Conservation (phyloP, 768 basidiomycete genomes). For the Tephrocybe rancida region DNA sequence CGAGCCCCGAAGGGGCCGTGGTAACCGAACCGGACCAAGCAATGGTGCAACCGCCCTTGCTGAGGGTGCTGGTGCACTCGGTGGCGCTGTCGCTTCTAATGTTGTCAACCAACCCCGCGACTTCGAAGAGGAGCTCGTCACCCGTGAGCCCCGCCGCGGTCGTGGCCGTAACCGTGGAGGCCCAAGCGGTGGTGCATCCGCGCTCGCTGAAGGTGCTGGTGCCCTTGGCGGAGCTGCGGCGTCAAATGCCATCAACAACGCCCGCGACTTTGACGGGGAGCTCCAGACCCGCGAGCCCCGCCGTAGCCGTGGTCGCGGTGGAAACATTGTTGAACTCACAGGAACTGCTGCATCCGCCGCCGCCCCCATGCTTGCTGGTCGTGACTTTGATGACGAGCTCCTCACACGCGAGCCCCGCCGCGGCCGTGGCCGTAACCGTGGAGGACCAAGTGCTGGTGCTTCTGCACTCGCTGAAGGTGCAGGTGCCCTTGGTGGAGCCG, state of each 20-base stretch:
- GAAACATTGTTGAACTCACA: background rate
- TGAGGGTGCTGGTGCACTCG: conserved; percentile 1
- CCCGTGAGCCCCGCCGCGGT: conserved; percentile 3
- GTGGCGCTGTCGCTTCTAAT: background rate
- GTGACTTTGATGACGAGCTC: conserved; percentile 9
- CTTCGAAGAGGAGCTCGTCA: conserved; percentile 1
- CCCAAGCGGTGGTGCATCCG: background rate
- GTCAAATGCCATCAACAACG: background rate
- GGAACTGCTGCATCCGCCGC: background rate
- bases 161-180: background rate
- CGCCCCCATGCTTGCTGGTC: background rate
- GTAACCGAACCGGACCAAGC: background rate
- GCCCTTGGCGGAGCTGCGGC: conserved; percentile 3
- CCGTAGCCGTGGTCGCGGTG: background rate
- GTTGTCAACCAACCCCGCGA: background rate
- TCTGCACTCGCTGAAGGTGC: background rate
- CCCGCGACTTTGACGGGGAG: conserved; percentile 1
- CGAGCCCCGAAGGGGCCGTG: background rate
- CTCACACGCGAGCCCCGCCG: background rate
- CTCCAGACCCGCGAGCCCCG: conserved; percentile 1
- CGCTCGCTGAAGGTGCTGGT: conserved; percentile 7
- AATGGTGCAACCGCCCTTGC: background rate
- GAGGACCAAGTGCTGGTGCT: background rate
- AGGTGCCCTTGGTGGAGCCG: background rate
- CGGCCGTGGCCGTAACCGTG: background rate